Evolutionary conservation across 2,329 filamentous ascomycete species (phyloP).

Genomic region (Aspergillus niger): DNA sequence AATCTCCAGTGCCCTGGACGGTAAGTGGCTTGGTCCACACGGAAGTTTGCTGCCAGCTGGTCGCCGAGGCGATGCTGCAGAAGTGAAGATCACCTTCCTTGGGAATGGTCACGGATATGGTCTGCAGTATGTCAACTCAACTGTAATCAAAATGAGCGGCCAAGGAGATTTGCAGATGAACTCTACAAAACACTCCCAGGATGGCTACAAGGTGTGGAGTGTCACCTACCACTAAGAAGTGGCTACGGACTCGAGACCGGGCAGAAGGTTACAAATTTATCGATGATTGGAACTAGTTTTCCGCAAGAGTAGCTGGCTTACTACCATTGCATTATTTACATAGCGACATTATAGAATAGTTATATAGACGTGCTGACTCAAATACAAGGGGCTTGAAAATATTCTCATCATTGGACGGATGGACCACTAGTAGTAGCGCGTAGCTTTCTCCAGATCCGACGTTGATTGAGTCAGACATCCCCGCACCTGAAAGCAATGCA

Average conservation of each 20-base stretch:
- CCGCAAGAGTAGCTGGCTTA: not conserved
- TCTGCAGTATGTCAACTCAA: slow-evolving; percentile 30
- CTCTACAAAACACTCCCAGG: not conserved
- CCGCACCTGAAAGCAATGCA: too few relatives aligned
- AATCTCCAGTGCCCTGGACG: slow-evolving; percentile 46
- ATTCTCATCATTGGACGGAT: too few relatives aligned
- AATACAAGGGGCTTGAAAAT: too few relatives aligned
- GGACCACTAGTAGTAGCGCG: too few relatives aligned
- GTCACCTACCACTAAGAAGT: slow-evolving; percentile 33
- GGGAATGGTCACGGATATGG: slow-evolving; percentile 40
- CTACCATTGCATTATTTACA: not conserved
- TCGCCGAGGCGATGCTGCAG: slow-evolving; percentile 24
- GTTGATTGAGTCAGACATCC: too few relatives aligned
- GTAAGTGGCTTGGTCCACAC: slow-evolving; percentile 37
- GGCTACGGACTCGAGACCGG: not conserved
- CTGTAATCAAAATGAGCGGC: slow-evolving; percentile 5
- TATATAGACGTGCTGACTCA: too few relatives aligned
- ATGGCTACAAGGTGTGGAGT: slow-evolving; percentile 35
- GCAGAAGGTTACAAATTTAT: not conserved
- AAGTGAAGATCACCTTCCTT: slow-evolving; percentile 36
- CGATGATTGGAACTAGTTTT: not conserved
- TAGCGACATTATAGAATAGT: not conserved
- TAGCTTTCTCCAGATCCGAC: too few relatives aligned
- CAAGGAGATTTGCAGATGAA: slow-evolving; percentile 13
- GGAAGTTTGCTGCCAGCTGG: slow-evolving; percentile 25